Evolutionary conservation across 2,329 filamentous ascomycete genomes (phyloP).

Genomic region (Fusarium ambrosium): DNA sequence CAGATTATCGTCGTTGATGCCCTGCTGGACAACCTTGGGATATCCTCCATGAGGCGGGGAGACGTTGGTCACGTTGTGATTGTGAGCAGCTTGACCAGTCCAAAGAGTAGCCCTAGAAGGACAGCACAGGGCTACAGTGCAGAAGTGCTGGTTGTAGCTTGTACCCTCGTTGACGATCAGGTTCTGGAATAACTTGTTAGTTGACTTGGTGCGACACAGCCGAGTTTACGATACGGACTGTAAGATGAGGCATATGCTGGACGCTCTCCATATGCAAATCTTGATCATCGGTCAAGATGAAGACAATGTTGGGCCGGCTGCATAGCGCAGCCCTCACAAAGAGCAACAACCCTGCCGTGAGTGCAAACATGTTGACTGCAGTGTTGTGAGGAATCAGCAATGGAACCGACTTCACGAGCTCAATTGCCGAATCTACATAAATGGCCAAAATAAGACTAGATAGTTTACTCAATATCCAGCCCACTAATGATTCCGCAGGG

Average conservation of each 20-base stretch:
- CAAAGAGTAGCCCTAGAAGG: conserved; percentile 73
- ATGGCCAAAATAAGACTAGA: background rate
- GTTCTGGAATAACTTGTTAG: background rate
- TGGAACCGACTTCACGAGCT: background rate
- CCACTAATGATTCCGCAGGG: background rate
- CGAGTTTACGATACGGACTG: conserved; percentile 49
- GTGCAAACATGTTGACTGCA: background rate
- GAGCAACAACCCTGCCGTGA: background rate
- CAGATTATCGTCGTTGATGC: conserved; percentile 71
- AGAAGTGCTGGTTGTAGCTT: conserved; percentile 71
- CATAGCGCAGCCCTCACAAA: background rate
- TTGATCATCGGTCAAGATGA: conserved; percentile 76
- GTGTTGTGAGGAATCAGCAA: background rate
- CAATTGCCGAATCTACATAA: background rate
- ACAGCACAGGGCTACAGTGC: conserved; percentile 73
- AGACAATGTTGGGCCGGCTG: conserved; percentile 67
- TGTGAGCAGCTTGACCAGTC: conserved; percentile 76
- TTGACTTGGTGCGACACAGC: background rate
- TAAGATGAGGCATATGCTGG: conserved; percentile 68
- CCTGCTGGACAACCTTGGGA: conserved; percentile 71
- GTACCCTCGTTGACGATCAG: conserved; percentile 65
- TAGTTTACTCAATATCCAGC: background rate
- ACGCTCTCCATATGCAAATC: conserved; percentile 72
- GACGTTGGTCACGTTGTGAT: conserved; percentile 75
- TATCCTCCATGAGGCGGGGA: conserved; percentile 59